phyloP scores from a whole-genome alignment of 345 rosid species.

The Cardamine occulta region DNA sequence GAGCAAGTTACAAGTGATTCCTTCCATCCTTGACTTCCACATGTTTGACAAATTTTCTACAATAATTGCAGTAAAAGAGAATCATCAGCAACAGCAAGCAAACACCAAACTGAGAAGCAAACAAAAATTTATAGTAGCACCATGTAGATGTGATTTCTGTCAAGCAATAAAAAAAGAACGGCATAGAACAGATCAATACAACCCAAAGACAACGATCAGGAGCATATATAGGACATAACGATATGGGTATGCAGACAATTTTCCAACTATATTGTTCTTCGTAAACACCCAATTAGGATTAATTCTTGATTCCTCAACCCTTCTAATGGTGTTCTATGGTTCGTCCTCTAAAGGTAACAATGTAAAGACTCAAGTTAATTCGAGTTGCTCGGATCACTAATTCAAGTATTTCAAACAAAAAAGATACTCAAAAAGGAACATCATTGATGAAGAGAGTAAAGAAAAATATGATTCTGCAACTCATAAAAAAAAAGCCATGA shows the following conservation, averaged over 20 bases:
- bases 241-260: neutral
- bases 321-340: neutral
- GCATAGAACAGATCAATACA: neutral
- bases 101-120: conserved; percentile 5
- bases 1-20: conserved; percentile 48
- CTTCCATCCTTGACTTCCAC: conserved; percentile 51
- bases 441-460: neutral
- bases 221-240: conserved; percentile 17
- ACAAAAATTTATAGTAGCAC: neutral
- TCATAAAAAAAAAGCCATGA: conserved; percentile 20
- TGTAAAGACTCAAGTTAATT: conserved; percentile 3
- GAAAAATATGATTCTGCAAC: conserved; percentile 9
- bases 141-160: neutral
- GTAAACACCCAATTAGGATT: conserved; percentile 2
- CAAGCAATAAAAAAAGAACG: neutral
- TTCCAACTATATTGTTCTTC: neutral
- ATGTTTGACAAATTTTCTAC: conserved; percentile 50
- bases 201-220: neutral
- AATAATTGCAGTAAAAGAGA: conserved; percentile 23
- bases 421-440: conserved; percentile 16
- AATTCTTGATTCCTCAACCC: neutral
- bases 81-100: conserved; percentile 18
- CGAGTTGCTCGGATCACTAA: conserved; percentile 19
- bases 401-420: conserved; percentile 13
- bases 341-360: neutral